phyloP scores from a whole-genome alignment of 2,329 filamentous ascomycete species.

The Pseudogymnoascus sp. region DNA sequence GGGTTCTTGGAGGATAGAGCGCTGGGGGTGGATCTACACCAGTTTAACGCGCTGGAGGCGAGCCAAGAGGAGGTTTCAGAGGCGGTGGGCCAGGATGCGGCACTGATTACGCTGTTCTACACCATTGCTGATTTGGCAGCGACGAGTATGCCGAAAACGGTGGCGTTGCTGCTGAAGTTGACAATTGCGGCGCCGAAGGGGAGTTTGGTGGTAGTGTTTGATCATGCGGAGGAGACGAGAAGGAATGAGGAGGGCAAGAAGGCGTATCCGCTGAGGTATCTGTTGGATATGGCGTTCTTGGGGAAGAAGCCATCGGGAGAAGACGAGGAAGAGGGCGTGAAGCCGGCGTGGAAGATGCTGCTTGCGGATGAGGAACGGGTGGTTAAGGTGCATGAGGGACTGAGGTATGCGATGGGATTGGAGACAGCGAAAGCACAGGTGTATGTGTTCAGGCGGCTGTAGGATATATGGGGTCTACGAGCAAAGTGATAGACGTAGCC shows the following conservation, averaged over 20 bases:
- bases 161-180: conserved; percentile 63
- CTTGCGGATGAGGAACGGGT: conserved; percentile 70
- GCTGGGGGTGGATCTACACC: conserved; percentile 37
- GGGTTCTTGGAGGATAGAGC: conserved; percentile 36
- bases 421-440: conserved; percentile 96
- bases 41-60: conserved; percentile 43
- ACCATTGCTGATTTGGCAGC: conserved; percentile 94
- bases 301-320: conserved; percentile 31
- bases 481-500: neutral
- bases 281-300: conserved; percentile 78
- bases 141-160: conserved; percentile 62
- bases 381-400: conserved; percentile 63
- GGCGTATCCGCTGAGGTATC: conserved; percentile 87
- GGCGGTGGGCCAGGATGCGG: conserved; percentile 28
- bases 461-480: neutral
- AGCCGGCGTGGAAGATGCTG: conserved; percentile 62
- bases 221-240: conserved; percentile 70
- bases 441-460: conserved; percentile 60
- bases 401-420: conserved; percentile 75
- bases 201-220: conserved; percentile 73
- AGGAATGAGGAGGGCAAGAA: conserved; percentile 38
- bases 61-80: conserved; percentile 28
- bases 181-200: conserved; percentile 50
- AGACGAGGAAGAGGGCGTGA: conserved; percentile 18
- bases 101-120: conserved; percentile 77